Evolutionary conservation across 129 eudicot genomes (phyloP).

Genomic region (Helianthus annuus): HanXRQr2.0-SUNRISE NC_035446.2:128754423-128754922

Average conservation of each 20-base stretch:
- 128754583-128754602: too few species aligned
- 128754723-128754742: constrained; percentile 86
- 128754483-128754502: constrained; percentile 62
- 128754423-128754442: constrained; percentile 63
- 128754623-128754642: too few species aligned
- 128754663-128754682: constrained; percentile 85
- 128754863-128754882: constrained; percentile 84
- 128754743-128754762: constrained; percentile 75
- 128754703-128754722: constrained; percentile 92
- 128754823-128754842: constrained; percentile 81
- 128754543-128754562: too few species aligned
- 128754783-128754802: constrained; percentile 88
- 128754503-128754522: too few species aligned
- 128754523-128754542: too few species aligned
- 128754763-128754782: constrained; percentile 89
- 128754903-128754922: constrained; percentile 77
- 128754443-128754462: constrained; percentile 77
- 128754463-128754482: constrained; percentile 65
- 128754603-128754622: too few species aligned
- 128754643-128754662: constrained; percentile 84
- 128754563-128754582: too few species aligned
- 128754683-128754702: constrained; percentile 84
- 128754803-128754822: constrained; percentile 82
- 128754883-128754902: constrained; percentile 86
- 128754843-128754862: constrained; percentile 82